A percentile compares a stretch with the other conserved stretches of the same genome.
Evolutionary conservation across 2,329 filamentous ascomycete species (phyloP).

Genomic region (Sporothrix brunneoviolacea): DNA sequence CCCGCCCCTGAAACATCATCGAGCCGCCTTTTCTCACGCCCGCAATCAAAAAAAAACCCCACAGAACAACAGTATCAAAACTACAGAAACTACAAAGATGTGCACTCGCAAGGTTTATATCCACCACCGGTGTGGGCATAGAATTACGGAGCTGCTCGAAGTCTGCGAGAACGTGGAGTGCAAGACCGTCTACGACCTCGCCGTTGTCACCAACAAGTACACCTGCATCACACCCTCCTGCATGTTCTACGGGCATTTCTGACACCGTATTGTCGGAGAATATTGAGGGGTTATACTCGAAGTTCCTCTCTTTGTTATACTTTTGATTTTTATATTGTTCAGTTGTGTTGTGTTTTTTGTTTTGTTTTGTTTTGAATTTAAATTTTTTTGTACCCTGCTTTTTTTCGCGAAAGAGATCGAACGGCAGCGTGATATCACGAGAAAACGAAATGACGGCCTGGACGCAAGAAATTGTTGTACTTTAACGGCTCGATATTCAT

Average conservation of each 20-base stretch:
- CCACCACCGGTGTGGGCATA: constrained; percentile 28
- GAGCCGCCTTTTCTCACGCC: too few relatives aligned
- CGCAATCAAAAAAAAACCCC: neutral
- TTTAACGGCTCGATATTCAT: neutral
- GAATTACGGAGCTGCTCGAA: constrained; percentile 25
- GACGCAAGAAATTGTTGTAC: neutral
- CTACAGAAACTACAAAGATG: constrained; percentile 18
- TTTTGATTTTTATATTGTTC: too few relatives aligned
- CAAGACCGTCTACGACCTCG: constrained; percentile 17
- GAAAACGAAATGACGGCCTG: constrained; percentile 2
- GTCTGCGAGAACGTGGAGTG: constrained; percentile 25
- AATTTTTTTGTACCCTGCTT: neutral
- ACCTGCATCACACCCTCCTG: constrained; percentile 25
- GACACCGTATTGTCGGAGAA: too few relatives aligned
- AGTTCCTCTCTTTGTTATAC: too few relatives aligned
- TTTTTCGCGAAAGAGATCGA: neutral
- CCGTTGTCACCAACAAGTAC: constrained; percentile 26
- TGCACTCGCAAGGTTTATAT: constrained; percentile 26
- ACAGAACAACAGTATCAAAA: neutral
- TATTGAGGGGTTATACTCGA: too few relatives aligned
- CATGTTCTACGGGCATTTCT: constrained; percentile 25
- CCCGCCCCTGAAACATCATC: too few relatives aligned
- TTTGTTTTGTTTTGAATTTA: neutral
- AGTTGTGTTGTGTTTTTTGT: neutral
- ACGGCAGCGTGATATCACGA: neutral